Percentiles rank a stretch among this genome's conserved stretches.
Evolutionary conservation across 2,329 filamentous ascomycete species (phyloP).

Genomic region (Pyrenophora graminea): DNA sequence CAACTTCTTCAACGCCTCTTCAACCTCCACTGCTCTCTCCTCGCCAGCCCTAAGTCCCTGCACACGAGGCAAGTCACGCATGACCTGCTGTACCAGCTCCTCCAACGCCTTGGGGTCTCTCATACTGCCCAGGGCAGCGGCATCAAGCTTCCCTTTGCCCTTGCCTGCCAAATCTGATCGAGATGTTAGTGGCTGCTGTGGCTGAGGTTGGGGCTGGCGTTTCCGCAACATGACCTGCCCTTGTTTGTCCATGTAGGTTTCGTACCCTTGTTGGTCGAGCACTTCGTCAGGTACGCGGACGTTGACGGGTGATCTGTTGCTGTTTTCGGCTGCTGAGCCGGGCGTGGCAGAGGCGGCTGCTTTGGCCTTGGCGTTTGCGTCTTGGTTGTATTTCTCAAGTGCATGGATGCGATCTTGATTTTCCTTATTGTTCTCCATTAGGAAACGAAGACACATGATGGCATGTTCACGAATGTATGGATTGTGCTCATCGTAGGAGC

Average conservation of each 20-base stretch:
- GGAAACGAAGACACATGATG: conserved; percentile 56
- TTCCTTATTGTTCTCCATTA: conserved; percentile 73
- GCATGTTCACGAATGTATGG: conserved; percentile 87
- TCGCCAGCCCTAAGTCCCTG: conserved; percentile 46
- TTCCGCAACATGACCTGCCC: conserved; percentile 55
- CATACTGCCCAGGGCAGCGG: conserved; percentile 29
- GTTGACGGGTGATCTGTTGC: conserved; percentile 27
- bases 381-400: conserved; percentile 50
- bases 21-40: conserved; percentile 43
- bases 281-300: conserved; percentile 53
- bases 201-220: conserved; percentile 38
- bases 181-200: conserved; percentile 9
- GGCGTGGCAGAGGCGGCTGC: conserved; percentile 6
- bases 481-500: conserved; percentile 88
- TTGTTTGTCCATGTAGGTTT: conserved; percentile 56
- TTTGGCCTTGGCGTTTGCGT: conserved; percentile 18
- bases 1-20: conserved; percentile 52
- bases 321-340: neutral
- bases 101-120: conserved; percentile 51
- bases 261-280: conserved; percentile 54
- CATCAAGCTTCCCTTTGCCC: conserved; percentile 34
- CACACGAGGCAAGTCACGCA: conserved; percentile 50
- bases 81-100: conserved; percentile 52
- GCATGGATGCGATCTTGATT: conserved; percentile 73
- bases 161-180: conserved; percentile 12